Evolutionary conservation across 2,329 filamentous ascomycete genomes (phyloP).

Genomic region (Diplodia corticola): DNA sequence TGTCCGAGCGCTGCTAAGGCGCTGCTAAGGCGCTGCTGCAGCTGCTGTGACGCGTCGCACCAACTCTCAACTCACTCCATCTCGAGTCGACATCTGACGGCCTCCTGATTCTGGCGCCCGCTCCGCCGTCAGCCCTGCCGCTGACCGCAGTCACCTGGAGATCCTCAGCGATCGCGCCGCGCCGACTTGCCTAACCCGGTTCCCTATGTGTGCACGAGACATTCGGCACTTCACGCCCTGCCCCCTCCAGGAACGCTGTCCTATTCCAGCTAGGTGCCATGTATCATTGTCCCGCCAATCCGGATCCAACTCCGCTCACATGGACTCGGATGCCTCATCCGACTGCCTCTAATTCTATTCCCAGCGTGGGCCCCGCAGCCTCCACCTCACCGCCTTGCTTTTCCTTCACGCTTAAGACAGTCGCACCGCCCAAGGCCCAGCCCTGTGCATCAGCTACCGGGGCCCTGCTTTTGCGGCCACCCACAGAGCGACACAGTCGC

Average conservation of each 20-base stretch:
- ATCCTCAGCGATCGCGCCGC: neutral
- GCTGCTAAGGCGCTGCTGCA: too few species aligned
- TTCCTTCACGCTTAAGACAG: neutral
- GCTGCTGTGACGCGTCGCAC: constrained; percentile 7
- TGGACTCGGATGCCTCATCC: neutral
- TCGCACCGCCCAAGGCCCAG: neutral
- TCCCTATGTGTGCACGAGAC: neutral
- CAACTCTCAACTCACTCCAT: neutral
- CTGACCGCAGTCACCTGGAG: constrained; percentile 14
- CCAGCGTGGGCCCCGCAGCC: neutral
- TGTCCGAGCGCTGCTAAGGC: too few species aligned
- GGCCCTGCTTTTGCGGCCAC: neutral
- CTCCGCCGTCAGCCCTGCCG: neutral
- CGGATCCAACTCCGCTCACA: neutral
- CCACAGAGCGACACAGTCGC: neutral
- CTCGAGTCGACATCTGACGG: neutral
- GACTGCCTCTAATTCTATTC: neutral
- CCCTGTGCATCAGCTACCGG: neutral
- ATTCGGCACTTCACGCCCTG: constrained; percentile 1
- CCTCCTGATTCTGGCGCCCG: neutral
- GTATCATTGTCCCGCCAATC: neutral
- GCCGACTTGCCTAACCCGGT: neutral
- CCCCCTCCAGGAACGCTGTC: constrained; percentile 2
- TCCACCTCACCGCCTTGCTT: neutral
- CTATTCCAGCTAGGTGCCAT: neutral